Evolutionary conservation across 2,329 filamentous ascomycete genomes (phyloP).

Genomic region (Trichoderma aggressivum): DNA sequence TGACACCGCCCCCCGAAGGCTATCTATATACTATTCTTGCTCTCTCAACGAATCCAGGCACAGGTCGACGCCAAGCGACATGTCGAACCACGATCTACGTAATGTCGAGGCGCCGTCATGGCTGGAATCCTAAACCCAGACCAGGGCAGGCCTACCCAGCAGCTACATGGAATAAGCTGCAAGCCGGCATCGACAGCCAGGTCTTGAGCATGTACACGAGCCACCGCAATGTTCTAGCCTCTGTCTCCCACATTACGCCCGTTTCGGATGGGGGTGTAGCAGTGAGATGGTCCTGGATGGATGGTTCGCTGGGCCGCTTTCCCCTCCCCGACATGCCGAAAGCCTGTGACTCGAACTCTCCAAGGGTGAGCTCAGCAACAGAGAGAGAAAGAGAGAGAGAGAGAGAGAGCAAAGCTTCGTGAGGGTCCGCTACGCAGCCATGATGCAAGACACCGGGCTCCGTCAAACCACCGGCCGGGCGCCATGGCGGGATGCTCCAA

Average conservation of each 20-base stretch:
- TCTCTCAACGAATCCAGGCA: slow-evolving; percentile 9
- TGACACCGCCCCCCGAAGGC: background rate
- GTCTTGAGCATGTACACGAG: background rate
- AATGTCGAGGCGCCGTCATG: slow-evolving; percentile 4
- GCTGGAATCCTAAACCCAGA: background rate
- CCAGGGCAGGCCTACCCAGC: background rate
- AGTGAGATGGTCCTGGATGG: background rate
- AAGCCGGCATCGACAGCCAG: background rate
- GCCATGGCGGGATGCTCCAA: background rate
- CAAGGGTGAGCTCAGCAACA: background rate
- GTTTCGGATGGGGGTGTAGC: background rate
- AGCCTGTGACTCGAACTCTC: background rate
- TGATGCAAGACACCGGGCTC: slow-evolving; percentile 16
- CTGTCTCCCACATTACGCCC: background rate
- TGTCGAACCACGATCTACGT: slow-evolving; percentile 8
- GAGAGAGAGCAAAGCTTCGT: background rate
- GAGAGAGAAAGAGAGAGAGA: background rate
- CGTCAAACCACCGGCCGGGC: slow-evolving; percentile 9
- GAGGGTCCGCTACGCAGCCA: slow-evolving; percentile 15
- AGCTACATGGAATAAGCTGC: background rate
- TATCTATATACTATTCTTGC: background rate
- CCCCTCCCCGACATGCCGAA: slow-evolving; percentile 15
- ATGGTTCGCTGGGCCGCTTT: background rate
- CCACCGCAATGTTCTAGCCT: background rate
- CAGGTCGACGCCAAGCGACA: slow-evolving; percentile 6